These are phyloP conservation scores for Dioscorea dumetorum DNA, from an alignment of 106 monocot genomes.

Conservation along the genomic window DNA sequence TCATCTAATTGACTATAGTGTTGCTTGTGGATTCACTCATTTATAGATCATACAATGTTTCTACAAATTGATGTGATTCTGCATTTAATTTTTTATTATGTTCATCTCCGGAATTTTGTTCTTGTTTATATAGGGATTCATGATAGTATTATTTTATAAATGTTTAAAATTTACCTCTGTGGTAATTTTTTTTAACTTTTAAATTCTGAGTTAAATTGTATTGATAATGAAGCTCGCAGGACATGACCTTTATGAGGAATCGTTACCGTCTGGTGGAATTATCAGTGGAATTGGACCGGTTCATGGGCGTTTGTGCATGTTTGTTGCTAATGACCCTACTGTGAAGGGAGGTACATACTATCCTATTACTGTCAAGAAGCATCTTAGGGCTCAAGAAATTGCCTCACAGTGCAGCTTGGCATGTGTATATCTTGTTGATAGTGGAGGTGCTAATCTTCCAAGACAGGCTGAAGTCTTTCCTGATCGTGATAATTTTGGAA, in stretches of 20 bases:
- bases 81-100: no score
- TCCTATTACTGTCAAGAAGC: constrained; percentile 96
- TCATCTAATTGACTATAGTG: no score
- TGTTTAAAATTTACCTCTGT: no score
- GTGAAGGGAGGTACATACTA: constrained; percentile 98
- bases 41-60: no score
- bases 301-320: constrained; percentile 86
- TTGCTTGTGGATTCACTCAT: no score
- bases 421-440: constrained; percentile 95
- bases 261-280: constrained; percentile 91
- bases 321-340: constrained; percentile 98
- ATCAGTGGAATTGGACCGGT: constrained; percentile 91
- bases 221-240: constrained; percentile 78
- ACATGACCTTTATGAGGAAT: constrained; percentile 75
- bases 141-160: no score
- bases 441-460: constrained; percentile 98
- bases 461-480: constrained; percentile 98
- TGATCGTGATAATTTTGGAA: constrained; percentile 96
- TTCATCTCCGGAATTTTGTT: no score
- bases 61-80: no score
- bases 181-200: no score
- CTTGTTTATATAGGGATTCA: no score
- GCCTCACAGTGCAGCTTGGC: constrained; percentile 81
- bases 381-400: constrained; percentile 96
- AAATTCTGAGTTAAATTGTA: no score